Base-by-base conservation (phyloP, 768 basidiomycete genomes). In the Rossbeevera mucosa region DNA sequence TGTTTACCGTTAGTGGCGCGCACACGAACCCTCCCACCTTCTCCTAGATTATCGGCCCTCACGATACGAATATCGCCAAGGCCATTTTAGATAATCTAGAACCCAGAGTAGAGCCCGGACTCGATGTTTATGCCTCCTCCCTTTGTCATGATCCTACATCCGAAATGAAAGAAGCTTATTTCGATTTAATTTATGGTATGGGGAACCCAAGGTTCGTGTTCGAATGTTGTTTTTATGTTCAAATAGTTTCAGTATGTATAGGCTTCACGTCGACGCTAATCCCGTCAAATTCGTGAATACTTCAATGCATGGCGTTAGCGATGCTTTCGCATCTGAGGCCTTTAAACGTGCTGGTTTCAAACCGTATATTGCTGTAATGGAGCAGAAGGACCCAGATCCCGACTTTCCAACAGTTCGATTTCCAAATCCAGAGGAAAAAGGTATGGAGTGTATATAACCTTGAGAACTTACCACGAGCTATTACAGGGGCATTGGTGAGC, bases 381-480 rank as follows among this genome's bases (percentile, higher is more conserved):
- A 82, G 56, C 92, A 94, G 66, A 77, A 79, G 55, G 50, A 72
- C 3, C 88, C 93, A 2, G 86, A 94, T 68, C 89, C 92, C 5
- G 81, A 91, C 25, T 94, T 94, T 61, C 82, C 89, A 4, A 92
- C 91, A 5, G 88, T 94, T 16, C 72, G 70, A 20, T 93, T 90
- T 66, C 92, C 92, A 2, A 94, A 94, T 62, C 92, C 92, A 2
- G 92, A 94, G 67, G 92, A 94, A 66, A 85, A 88, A 69, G 92
- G 92, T 81, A 62, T 50, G 68, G 13, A 14, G 12, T 31, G 14
- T 21, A 40, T 43, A 22, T 44, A 5, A 6, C 20, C 53, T 18
- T 20, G 54, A 53, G 26, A 44, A 12, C 42, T 60, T 13, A 58
- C 18, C 5, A 22, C 43, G 38, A 40, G 7, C 7, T n/a, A 21